Evolutionary conservation across 2,329 filamentous ascomycete species (phyloP), one percentile per base, ranked within the genome.

Genomic region (Curvularia verruculosa): DNA sequence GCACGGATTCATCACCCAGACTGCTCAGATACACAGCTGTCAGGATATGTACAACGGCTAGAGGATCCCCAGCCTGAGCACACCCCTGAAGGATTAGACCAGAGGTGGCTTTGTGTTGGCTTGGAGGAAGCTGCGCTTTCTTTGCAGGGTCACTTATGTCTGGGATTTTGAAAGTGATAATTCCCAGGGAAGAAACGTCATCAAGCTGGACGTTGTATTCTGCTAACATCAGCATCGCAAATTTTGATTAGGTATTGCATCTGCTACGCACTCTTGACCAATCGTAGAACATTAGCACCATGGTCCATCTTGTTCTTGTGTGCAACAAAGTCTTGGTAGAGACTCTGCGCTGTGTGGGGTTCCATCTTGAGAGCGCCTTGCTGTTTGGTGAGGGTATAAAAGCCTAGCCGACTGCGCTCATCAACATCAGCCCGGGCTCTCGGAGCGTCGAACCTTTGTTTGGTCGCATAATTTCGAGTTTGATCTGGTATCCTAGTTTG

Each of bases 41-140:
- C 28, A 74, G 43, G 37, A 75, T 63, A 49, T 72, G 68, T 7
- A 73, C 58, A 10, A 69, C 67, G 8, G 74, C 68, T 6, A 68
- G 53, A 2, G 65, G 59, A 5, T 75, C 73, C 48, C 60, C 57
- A n/a, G 64, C 64, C 13, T 68, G 63, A 8, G 65, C 68, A 54
- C 70, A 73, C 10, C 67, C 72, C 40, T 74, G 54, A 3, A 75
- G 61, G 13, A 76, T 43, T 0, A 58, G 29, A 5, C 34, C 52
- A 6, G 67, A 58, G 18, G 65, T 60, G 1, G 57, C 18, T 34
- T 64, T 63, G 44, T 75, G 63, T 31, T 64, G 61, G 29, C 64
- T 70, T 49, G 69, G 67, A 12, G 71, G 68, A 13, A 72, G 49
- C 18, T 56, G 54, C 28, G 64, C 64, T 31, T 48, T 60, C 44